Base-by-base conservation (phyloP, 176 grass and related monocot species). In the Saccharum spontaneum region DNA sequence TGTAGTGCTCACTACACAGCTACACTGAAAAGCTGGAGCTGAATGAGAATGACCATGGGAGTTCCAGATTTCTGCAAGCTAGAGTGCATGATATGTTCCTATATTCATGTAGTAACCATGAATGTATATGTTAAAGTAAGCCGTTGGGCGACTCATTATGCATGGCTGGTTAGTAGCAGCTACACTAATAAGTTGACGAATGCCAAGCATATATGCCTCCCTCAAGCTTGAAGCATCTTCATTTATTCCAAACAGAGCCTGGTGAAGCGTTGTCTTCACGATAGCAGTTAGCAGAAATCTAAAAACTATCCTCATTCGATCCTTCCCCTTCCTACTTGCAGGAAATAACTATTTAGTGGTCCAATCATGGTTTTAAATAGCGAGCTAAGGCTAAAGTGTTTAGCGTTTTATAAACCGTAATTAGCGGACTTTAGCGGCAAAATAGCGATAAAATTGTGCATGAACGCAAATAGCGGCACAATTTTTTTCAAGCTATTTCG, bases 31-130 rank as follows among this genome's bases (percentile, higher is more conserved):
- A 5, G 60, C 46, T 28, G 3, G 60, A 63, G 60, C 23, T 33
- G 28, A 23, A 40, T 23, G 37, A 10, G 68, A 50, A 50, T 50
- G 48, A 6, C 48, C 48, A 50, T 50, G 15, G 46, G 18, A 69
- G 18, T 10, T 14, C 38, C 10, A 71, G 10, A 71, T 22, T 71
- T 71, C 1, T 12, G 10, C 69, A 71, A 44, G 69, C 39, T 71
- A 6, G 22, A 71, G 10, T 43, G 2, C 18, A 71, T 71, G 39
- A 71, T 41, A 71, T 71, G 18, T 13, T 14, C 9, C 1, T 6
- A 71, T 71, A 71, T 44, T 44, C 69, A 71, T 71, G 69, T 24
- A 44, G 39, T n/a, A 26, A 44, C 39, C 69, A 71, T 71, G 69
- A 71, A 26, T 0, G 2, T 23, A 5, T 24, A 12, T 23, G 38